Conservation (phyloP, 1,139 yeast genomes). For the Pneumocystis jirovecii region DNA sequence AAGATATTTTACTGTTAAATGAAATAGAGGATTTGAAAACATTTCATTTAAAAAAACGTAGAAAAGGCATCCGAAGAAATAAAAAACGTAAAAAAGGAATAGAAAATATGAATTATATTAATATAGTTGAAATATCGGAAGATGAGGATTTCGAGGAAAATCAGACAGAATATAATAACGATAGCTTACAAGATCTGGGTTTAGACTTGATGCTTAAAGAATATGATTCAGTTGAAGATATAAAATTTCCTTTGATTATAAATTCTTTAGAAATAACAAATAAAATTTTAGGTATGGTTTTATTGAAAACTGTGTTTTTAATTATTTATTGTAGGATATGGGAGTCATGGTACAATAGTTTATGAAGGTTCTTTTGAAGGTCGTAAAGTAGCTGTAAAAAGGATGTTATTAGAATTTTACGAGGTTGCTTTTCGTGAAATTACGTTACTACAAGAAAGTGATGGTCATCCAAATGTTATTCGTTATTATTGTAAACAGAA, state of each 20-base stretch:
- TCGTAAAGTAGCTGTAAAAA: conserved; percentile 87
- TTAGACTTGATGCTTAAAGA: neutral
- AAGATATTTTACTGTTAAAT: neutral
- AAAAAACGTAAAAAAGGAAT: neutral
- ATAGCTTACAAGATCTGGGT: neutral
- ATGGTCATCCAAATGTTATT: conserved; percentile 89
- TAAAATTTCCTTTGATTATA: conserved; percentile 3
- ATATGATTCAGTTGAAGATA: neutral
- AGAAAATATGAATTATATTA: neutral
- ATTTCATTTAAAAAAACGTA: conserved; percentile 4
- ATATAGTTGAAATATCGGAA: neutral
- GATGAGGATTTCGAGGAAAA: neutral
- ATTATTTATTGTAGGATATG: conserved; percentile 43
- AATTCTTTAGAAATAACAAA: conserved; percentile 38
- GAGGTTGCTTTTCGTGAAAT: conserved; percentile 96
- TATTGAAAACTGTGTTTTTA: neutral
- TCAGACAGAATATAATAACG: neutral
- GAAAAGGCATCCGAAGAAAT: conserved; percentile 6
- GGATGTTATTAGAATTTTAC: conserved; percentile 84
- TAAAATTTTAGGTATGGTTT: conserved; percentile 32
- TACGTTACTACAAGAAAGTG: conserved; percentile 74
- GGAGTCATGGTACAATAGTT: conserved; percentile 94
- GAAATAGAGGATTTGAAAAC: neutral
- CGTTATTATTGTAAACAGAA: conserved; percentile 85
- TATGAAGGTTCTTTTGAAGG: conserved; percentile 79